Conservation (phyloP, 106 monocot genomes). For the Agapanthus africanus region DNA sequence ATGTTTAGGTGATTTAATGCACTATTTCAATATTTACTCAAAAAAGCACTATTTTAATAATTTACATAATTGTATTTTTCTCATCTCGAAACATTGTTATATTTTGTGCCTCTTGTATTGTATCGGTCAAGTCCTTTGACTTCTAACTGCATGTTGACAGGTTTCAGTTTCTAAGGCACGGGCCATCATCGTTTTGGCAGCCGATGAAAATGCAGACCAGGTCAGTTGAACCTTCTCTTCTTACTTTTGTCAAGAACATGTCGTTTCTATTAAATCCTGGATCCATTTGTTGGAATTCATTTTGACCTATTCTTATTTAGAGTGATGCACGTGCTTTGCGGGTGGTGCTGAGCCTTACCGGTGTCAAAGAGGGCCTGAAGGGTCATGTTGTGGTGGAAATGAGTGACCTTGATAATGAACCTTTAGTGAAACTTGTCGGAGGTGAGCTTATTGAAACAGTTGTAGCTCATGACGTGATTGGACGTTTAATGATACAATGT, state of each 20-base stretch:
- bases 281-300: background rate
- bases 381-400: conserved; percentile 94
- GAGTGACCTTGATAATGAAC: conserved; percentile 95
- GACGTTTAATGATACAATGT: conserved; percentile 95
- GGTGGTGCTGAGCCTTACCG: conserved; percentile 84
- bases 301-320: conserved; percentile 26
- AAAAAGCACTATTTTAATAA: background rate
- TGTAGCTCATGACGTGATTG: conserved; percentile 98
- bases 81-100: background rate
- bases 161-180: conserved; percentile 97
- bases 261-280: background rate
- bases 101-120: background rate
- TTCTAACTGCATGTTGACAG: conserved; percentile 31
- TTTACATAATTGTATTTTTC: background rate
- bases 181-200: conserved; percentile 86
- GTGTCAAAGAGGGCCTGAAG: conserved; percentile 87
- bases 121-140: too few relatives aligned
- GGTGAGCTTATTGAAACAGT: conserved; percentile 88
- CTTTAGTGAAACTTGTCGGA: conserved; percentile 89
- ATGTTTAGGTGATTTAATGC: conserved; percentile 8
- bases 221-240: conserved; percentile 33
- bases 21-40: background rate
- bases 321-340: conserved; percentile 89
- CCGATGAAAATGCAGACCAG: conserved; percentile 91
- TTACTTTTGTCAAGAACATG: background rate